Conservation (phyloP, 2,329 filamentous ascomycete species). For the Pleurostoma richardsiae region DNA sequence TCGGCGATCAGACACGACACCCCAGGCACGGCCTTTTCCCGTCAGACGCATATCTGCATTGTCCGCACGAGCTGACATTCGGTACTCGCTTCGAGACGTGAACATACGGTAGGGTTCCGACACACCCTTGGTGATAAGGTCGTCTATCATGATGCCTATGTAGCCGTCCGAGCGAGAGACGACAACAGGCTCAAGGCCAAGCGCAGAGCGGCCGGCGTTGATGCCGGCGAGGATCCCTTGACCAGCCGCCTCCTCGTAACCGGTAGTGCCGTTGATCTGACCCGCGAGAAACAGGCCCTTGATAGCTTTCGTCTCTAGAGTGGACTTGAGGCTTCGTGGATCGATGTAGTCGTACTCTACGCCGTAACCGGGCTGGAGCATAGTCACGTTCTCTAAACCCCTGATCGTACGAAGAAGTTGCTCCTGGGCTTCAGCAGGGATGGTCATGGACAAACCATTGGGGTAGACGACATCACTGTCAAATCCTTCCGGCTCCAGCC, state of each 20-base stretch:
- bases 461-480: slow-evolving; percentile 87
- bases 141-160: slow-evolving; percentile 98
- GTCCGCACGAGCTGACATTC: slow-evolving; percentile 86
- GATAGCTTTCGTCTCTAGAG: slow-evolving; percentile 91
- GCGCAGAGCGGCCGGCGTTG: slow-evolving; percentile 81
- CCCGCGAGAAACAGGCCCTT: slow-evolving; percentile 85
- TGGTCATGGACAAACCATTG: slow-evolving; percentile 95
- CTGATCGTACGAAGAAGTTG: slow-evolving; percentile 77
- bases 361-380: slow-evolving; percentile 94
- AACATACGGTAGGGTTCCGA: slow-evolving; percentile 99
- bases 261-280: slow-evolving; percentile 97
- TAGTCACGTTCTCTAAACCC: slow-evolving; percentile 83
- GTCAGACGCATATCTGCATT: slow-evolving; percentile 91
- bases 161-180: slow-evolving; percentile 84
- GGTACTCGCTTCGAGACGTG: slow-evolving; percentile 90
- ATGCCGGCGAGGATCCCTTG: slow-evolving; percentile 91
- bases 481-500: slow-evolving; percentile 96
- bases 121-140: slow-evolving; percentile 93
- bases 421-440: slow-evolving; percentile 83
- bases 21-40: slow-evolving; percentile 66
- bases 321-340: slow-evolving; percentile 79
- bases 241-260: slow-evolving; percentile 94
- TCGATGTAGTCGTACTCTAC: slow-evolving; percentile 99
- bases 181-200: slow-evolving; percentile 58
- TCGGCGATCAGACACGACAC: slow-evolving; percentile 72